A percentile compares a stretch with the other conserved stretches of the same genome.
phyloP scores from a whole-genome alignment of 345 rosid species.

The Pugionium cornutum region DNA sequence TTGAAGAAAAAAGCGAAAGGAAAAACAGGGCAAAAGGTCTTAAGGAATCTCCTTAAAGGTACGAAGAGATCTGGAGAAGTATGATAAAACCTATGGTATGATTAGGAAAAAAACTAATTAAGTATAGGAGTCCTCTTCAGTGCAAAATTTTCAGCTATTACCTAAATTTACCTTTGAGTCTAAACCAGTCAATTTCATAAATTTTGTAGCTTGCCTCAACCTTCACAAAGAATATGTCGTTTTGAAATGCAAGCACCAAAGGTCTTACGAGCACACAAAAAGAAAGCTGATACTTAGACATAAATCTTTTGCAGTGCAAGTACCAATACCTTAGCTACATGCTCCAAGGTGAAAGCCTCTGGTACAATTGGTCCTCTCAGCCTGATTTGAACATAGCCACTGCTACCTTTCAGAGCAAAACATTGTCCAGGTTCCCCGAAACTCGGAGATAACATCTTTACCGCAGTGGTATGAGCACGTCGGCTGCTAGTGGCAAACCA shows the following conservation, averaged over 20 bases:
- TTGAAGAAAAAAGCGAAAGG: not conserved
- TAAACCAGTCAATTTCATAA: slow-evolving; percentile 5
- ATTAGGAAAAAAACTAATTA: not conserved
- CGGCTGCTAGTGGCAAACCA: slow-evolving; percentile 46
- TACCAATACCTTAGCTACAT: slow-evolving; percentile 78
- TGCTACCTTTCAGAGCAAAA: slow-evolving; percentile 77
- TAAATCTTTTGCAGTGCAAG: not conserved
- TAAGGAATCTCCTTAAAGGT: not conserved
- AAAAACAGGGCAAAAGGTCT: not conserved
- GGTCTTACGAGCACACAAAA: not conserved
- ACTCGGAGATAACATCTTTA: slow-evolving; percentile 87
- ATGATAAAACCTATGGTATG: not conserved
- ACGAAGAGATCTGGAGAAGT: not conserved
- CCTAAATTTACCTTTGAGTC: not conserved
- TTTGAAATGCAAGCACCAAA: not conserved
- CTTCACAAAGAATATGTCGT: not conserved
- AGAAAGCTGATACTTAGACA: slow-evolving; percentile 8
- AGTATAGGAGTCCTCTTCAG: not conserved
- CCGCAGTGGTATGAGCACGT: slow-evolving; percentile 55
- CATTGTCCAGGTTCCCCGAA: slow-evolving; percentile 97
- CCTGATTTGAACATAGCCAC: slow-evolving; percentile 76
- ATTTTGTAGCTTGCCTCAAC: not conserved
- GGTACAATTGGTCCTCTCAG: slow-evolving; percentile 71
- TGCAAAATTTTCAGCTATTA: not conserved
- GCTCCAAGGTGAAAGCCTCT: slow-evolving; percentile 90